Conservation (phyloP, 2,329 filamentous ascomycete species). For the Pezicula rhizophila region DNA sequence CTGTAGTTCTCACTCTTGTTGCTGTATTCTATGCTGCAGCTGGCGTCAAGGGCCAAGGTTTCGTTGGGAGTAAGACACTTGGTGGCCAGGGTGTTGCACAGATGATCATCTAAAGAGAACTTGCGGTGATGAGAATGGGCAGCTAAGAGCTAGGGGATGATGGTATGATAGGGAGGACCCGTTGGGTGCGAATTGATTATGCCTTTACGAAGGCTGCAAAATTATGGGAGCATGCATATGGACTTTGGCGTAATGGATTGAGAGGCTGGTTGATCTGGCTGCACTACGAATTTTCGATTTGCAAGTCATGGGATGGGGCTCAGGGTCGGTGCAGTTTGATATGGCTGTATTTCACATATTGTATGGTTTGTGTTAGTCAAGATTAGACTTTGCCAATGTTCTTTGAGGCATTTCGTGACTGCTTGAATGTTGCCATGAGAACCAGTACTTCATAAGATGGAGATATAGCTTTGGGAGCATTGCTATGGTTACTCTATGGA, state of each 20-base stretch:
- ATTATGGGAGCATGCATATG: conserved; percentile 14
- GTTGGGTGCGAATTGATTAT: not conserved
- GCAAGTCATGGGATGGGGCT: conserved; percentile 6
- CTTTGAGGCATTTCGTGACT: too few relatives aligned
- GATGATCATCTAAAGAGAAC: conserved; percentile 77
- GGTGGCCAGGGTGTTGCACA: conserved; percentile 90
- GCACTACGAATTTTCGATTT: conserved; percentile 11
- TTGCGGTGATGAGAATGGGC: not conserved
- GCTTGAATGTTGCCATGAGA: not conserved
- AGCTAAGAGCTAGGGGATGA: not conserved
- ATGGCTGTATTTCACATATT: conserved; percentile 6
- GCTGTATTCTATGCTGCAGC: conserved; percentile 75
- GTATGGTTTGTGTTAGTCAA: too few relatives aligned
- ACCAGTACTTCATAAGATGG: too few relatives aligned
- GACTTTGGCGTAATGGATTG: conserved; percentile 15
- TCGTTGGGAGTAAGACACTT: conserved; percentile 90
- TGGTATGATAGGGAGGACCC: not conserved
- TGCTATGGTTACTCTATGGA: too few relatives aligned
- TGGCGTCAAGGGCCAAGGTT: conserved; percentile 75
- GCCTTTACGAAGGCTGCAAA: conserved; percentile 1
- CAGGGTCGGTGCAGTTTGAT: conserved; percentile 14
- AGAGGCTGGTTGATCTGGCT: conserved; percentile 13
- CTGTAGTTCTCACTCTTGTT: conserved; percentile 72
- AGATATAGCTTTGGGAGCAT: too few relatives aligned
- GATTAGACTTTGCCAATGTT: too few relatives aligned